A percentile compares a stretch with the other conserved stretches of the same genome.
These are phyloP conservation scores for Verticillium albo-atrum DNA, from an alignment of 2,329 filamentous ascomycete species.

Conservation along the genomic window DNA sequence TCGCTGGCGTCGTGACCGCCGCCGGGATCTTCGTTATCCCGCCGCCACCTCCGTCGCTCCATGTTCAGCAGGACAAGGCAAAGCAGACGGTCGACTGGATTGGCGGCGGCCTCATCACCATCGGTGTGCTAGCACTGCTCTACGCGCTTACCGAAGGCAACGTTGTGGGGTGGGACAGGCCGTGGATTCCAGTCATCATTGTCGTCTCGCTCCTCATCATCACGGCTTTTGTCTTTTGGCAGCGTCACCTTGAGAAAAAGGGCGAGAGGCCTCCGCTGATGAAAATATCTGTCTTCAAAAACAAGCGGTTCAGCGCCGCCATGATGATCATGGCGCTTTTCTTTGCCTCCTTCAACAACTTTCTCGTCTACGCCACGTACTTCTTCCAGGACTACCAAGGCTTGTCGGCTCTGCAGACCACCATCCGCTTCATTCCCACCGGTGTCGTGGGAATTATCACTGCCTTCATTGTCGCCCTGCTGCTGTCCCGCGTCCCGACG, in stretches of 20 bases:
- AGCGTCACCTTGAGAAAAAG: slow-evolving; percentile 53
- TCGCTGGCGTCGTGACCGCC: slow-evolving; percentile 51
- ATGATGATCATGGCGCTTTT: slow-evolving; percentile 64
- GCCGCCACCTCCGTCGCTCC: slow-evolving; percentile 30
- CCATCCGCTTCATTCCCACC: slow-evolving; percentile 63
- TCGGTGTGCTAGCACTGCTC: slow-evolving; percentile 56
- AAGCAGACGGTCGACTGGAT: slow-evolving; percentile 60
- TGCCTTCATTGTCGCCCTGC: slow-evolving; percentile 48
- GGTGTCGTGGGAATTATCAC: slow-evolving; percentile 57
- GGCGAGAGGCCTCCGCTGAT: slow-evolving; percentile 53
- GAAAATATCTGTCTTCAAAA: slow-evolving; percentile 61
- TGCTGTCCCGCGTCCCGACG: slow-evolving; percentile 55
- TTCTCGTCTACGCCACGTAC: slow-evolving; percentile 63
- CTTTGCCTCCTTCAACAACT: slow-evolving; percentile 65
- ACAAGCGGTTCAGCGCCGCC: slow-evolving; percentile 54
- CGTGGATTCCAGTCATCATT: slow-evolving; percentile 58
- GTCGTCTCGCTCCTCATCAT: slow-evolving; percentile 54
- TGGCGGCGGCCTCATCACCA: slow-evolving; percentile 58
- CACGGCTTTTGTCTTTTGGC: slow-evolving; percentile 55
- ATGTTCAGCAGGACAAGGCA: slow-evolving; percentile 16
- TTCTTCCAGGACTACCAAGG: slow-evolving; percentile 66
- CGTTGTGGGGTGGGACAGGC: slow-evolving; percentile 60
- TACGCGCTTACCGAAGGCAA: slow-evolving; percentile 68
- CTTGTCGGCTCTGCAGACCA: slow-evolving; percentile 59
- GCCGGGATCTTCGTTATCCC: slow-evolving; percentile 56